Evolutionary conservation across 106 monocot genomes (phyloP), one percentile per base, ranked within the genome.

Genomic region (Alisma plantagoaquatica): DNA sequence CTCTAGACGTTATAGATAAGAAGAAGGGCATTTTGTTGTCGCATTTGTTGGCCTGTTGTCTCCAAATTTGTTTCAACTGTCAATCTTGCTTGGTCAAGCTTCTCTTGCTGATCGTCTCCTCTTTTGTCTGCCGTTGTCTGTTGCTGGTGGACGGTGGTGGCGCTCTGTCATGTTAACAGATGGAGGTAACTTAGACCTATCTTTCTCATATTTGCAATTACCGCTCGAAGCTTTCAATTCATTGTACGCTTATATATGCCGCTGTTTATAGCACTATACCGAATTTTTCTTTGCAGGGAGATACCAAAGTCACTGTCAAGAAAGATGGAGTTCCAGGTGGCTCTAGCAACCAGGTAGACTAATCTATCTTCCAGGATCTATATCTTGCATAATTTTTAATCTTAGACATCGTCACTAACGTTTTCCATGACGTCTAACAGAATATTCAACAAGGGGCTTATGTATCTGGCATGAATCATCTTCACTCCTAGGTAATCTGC

Each of bases 271-370:
- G 18, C 6, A 11, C n/a, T 59, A 17, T 45, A 2, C 5, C 3
- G 12, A 16, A 28, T 2, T 28, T 15, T 42, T 27, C 46, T 20
- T 23, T 2, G 31, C 43, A 82, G 82, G 82, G 82, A 56, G 81
- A 76, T 53, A 73, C 43, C 38, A 81, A 72, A 33, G 73, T 72
- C 12, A 73, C 81, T 24, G 43, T 54, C n/a, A 81, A 61, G 63
- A 76, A 73, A 47, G 81, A 76, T 46, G 62, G 21, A 28, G 41
- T 27, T 56, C 76, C 54, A 62, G 41, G 54, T 46, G 61, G 66
- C 42, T 16, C 80, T 49, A 65, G 56, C 45, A 20, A 24, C 27
- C 76, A 81, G 65, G 76, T 60, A 62, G 65, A 47, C 35, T 17
- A 26, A 29, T 27, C 43, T 8, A 12, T 64, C 22, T 19, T 28